These are phyloP conservation scores for Citrus medica DNA, from an alignment of 345 rosid genomes.

Conservation along the genomic window DNA sequence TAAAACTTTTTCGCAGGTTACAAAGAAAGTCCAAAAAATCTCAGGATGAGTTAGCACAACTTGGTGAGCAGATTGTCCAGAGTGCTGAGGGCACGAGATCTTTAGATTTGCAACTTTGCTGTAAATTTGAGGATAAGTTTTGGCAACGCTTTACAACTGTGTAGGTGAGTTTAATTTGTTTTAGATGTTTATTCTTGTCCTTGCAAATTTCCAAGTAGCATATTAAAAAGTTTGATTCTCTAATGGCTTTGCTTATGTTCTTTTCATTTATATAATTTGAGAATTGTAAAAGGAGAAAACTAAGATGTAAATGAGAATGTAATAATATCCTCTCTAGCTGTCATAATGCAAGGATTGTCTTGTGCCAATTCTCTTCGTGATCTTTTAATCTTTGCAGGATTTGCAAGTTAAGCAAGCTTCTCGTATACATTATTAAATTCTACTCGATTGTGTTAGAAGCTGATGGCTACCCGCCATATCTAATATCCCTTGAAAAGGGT, in stretches of 20 bases:
- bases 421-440: too few relatives aligned
- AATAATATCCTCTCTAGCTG: background rate
- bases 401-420: too few relatives aligned
- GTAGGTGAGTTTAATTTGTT: conserved; percentile 52
- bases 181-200: background rate
- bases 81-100: conserved; percentile 95
- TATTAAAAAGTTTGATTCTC: too few relatives aligned
- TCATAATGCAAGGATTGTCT: too few relatives aligned
- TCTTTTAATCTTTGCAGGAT: too few relatives aligned
- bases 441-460: too few relatives aligned
- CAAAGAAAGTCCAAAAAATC: too few relatives aligned
- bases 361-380: background rate
- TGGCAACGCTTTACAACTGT: conserved; percentile 29
- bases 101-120: conserved; percentile 72
- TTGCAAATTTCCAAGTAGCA: background rate
- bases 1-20: too few relatives aligned
- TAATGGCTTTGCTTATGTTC: background rate
- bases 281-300: background rate
- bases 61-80: conserved; percentile 73
- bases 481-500: conserved; percentile 53
- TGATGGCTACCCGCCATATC: conserved; percentile 36
- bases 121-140: too few relatives aligned
- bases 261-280: background rate
- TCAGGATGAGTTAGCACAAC: too few relatives aligned
- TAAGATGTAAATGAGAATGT: background rate